Evolutionary conservation across 495 filamentous ascomycete species (phyloP), one percentile per base, ranked within the genome.

Genomic region (Lasiosphaeriaceae sp.): DNA sequence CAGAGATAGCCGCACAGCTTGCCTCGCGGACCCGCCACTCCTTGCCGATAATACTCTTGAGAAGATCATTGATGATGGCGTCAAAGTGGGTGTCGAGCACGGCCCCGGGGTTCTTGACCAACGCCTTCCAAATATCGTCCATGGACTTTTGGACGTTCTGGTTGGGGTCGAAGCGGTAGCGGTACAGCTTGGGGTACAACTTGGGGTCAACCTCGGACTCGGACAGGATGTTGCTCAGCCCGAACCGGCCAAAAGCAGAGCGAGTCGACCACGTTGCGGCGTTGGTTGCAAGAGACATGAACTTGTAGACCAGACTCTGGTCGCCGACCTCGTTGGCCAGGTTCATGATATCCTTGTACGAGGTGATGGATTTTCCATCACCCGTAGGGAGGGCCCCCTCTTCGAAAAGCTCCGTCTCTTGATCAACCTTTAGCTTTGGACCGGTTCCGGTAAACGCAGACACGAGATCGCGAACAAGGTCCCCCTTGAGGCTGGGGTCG

Each of bases 241-340:
- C 94, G 60, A 97, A 96, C 16, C 92, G 83, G 16, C 94, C 93
- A 71, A 98, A 96, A 1, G 94, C 92, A 2, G 94, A 93, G 21
- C 94, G 84, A 20, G 90, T 95, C 2, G 91, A 91, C 94, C 94
- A 98, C 31, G 96, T 90, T 0, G 92, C 90, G 54, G 96, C 95
- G 60, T 96, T 94, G 1, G 90, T 87, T 2, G 94, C 94, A 56
- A 98, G 74, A 0, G 90, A 90, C 94, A 98, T 98, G 69, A 97
- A 96, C 54, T 91, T 87, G 71, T 98, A 98, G 8, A 97, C 90
- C 2, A 98, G 79, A 56, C 90, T 94, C 24, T 91, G 90, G 66
- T 97, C 92, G 20, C 94, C 94, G 16, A 96, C 89, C 75, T 98
- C 94, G 51, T 90, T 83, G 17, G 94, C 93, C 31, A 98, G 78